Conservation (phyloP, 257 asterid genomes). For the Ballota nigra region DNA sequence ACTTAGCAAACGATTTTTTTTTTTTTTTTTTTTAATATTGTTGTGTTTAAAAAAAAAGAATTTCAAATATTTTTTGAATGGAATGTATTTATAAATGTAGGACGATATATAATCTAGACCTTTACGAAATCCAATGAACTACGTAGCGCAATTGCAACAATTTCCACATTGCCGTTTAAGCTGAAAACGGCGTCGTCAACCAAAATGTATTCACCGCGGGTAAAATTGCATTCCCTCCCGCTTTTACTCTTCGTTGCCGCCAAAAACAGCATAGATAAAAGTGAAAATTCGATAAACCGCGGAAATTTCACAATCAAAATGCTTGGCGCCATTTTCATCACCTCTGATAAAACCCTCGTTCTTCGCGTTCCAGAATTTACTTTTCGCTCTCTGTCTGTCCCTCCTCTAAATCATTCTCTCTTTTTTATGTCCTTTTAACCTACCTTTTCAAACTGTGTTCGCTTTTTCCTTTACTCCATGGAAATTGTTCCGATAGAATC, state of each 20-base stretch:
- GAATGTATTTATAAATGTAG: too few relatives aligned
- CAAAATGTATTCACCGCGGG: not conserved
- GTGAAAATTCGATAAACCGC: slow-evolving; percentile 6
- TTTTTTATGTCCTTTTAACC: not conserved
- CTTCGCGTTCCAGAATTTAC: not conserved
- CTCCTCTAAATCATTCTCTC: not conserved
- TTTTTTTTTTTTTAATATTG: too few relatives aligned
- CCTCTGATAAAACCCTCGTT: not conserved
- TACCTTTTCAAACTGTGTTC: not conserved
- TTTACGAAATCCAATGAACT: too few relatives aligned
- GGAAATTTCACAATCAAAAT: not conserved
- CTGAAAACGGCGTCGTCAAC: not conserved
- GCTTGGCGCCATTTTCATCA: slow-evolving; percentile 16
- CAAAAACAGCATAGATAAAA: not conserved
- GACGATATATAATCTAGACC: too few relatives aligned
- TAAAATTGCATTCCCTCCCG: not conserved
- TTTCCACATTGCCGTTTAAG: not conserved
- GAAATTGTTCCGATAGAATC: slow-evolving; percentile 18
- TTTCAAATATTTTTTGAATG: too few relatives aligned
- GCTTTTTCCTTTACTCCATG: not conserved
- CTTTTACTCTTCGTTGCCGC: not conserved
- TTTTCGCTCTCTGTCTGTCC: not conserved
- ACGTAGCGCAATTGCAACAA: not conserved
- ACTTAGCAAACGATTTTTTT: too few relatives aligned
- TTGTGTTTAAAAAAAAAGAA: too few relatives aligned